Conservation (phyloP, 129 eudicot species). For the Flaveria linearis region DNA sequence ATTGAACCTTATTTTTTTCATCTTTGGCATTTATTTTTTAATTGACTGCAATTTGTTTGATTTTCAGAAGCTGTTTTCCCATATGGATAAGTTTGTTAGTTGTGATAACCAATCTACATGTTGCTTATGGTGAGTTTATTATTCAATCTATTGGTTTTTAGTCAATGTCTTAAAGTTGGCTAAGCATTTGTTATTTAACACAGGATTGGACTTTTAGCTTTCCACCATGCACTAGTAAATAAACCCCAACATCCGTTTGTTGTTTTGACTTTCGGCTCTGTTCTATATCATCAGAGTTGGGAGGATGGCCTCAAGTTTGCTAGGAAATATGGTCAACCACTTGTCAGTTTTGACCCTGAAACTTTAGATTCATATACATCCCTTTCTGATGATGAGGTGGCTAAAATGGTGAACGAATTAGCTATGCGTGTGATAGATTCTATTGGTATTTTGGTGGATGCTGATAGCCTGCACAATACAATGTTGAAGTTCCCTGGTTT, state of each 20-base stretch:
- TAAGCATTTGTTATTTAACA: not conserved
- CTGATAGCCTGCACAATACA: slow-evolving; percentile 38
- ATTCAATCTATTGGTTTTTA: not conserved
- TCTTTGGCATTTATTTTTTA: not conserved
- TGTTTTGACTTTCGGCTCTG: slow-evolving; percentile 71
- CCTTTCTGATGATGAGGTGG: slow-evolving; percentile 69
- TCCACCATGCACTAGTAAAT: slow-evolving; percentile 66
- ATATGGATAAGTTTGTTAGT: slow-evolving; percentile 70
- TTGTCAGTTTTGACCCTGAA: slow-evolving; percentile 58
- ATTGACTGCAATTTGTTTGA: slow-evolving; percentile 16
- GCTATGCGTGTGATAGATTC: slow-evolving; percentile 48
- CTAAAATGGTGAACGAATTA: slow-evolving; percentile 46
- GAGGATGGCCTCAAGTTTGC: slow-evolving; percentile 55
- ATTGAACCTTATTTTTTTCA: not conserved
- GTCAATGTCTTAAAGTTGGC: slow-evolving; percentile 16
- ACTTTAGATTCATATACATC: slow-evolving; percentile 33
- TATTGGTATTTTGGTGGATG: slow-evolving; percentile 41
- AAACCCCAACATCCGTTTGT: slow-evolving; percentile 73
- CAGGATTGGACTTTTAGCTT: slow-evolving; percentile 83
- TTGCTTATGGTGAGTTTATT: slow-evolving; percentile 66
- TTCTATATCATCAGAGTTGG: slow-evolving; percentile 71
- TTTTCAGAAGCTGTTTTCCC: slow-evolving; percentile 62
- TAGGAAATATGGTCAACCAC: slow-evolving; percentile 44
- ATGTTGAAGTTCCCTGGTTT: slow-evolving; percentile 47
- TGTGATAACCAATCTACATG: slow-evolving; percentile 74